These are phyloP conservation scores for Xylaria acuta DNA, from an alignment of 495 filamentous ascomycete genomes.

Conservation along the genomic window DNA sequence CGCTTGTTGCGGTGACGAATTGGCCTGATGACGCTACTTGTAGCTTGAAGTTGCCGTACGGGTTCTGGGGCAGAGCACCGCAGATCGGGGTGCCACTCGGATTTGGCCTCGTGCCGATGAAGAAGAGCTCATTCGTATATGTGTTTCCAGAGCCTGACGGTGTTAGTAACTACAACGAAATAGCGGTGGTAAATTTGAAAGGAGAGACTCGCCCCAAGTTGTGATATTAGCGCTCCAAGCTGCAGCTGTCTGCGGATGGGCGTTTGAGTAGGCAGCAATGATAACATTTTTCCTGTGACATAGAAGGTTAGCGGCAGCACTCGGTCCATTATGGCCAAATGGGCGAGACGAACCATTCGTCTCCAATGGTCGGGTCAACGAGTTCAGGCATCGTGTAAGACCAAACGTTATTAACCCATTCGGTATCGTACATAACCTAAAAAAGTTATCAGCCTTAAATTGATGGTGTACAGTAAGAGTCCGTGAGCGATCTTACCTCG, in stretches of 20 bases:
- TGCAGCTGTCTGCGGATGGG: not conserved
- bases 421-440: not conserved
- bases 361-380: constrained; percentile 4
- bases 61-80: constrained; percentile 1
- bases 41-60: not conserved
- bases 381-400: constrained; percentile 3
- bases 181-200: not conserved
- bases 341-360: not conserved
- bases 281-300: not conserved
- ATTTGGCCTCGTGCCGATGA: not conserved
- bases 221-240: constrained; percentile 1
- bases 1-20: not conserved
- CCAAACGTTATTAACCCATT: constrained; percentile 3
- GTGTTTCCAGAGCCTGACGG: not conserved
- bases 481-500: not conserved
- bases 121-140: not conserved
- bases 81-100: not conserved
- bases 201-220: not conserved
- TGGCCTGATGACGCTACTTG: constrained; percentile 1
- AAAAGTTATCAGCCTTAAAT: not conserved
- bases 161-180: not conserved
- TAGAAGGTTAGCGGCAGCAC: not conserved
- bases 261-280: constrained; percentile 1
- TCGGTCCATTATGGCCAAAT: not conserved
- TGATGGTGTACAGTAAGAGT: not conserved